Percentiles rank a stretch among this genome's conserved stretches.
These are phyloP conservation scores for Isabelozyma pseudorhagii DNA, from an alignment of 805 yeast genomes.

Conservation along the genomic window DNA sequence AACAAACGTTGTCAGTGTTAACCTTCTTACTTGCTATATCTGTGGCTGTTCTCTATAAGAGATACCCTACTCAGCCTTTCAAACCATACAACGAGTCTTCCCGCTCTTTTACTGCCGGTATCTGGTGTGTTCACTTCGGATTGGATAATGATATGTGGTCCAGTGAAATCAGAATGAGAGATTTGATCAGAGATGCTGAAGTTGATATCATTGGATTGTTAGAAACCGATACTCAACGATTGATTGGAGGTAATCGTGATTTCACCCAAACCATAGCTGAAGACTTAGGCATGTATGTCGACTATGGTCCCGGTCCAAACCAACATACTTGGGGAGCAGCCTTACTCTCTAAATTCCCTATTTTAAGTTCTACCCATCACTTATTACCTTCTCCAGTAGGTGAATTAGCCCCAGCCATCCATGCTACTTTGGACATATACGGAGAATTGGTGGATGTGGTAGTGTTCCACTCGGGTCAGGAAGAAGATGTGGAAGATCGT, in stretches of 20 bases:
- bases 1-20: conserved; percentile 27
- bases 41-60: conserved; percentile 55
- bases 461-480: conserved; percentile 98
- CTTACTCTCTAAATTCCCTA: conserved; percentile 89
- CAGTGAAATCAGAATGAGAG: conserved; percentile 84
- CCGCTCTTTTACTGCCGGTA: conserved; percentile 84
- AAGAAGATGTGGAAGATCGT: conserved; percentile 94
- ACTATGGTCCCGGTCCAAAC: conserved; percentile 97
- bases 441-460: conserved; percentile 87
- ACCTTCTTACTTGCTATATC: conserved; percentile 49
- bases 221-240: conserved; percentile 91
- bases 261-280: conserved; percentile 88
- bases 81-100: conserved; percentile 50
- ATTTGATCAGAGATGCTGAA: conserved; percentile 79
- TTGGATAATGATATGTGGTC: conserved; percentile 99
- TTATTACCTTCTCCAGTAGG: conserved; percentile 96
- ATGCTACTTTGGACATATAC: conserved; percentile 89
- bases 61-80: conserved; percentile 61
- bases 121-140: conserved; percentile 98
- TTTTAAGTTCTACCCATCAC: conserved; percentile 84
- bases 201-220: conserved; percentile 86
- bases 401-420: conserved; percentile 96
- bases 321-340: conserved; percentile 99
- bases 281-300: conserved; percentile 91
- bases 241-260: conserved; percentile 94